A percentile compares a stretch with the other conserved stretches of the same genome.
These are phyloP conservation scores for Trichocomaceae sp. DNA, from an alignment of 2,329 filamentous ascomycete species.

Conservation along the genomic window DNA sequence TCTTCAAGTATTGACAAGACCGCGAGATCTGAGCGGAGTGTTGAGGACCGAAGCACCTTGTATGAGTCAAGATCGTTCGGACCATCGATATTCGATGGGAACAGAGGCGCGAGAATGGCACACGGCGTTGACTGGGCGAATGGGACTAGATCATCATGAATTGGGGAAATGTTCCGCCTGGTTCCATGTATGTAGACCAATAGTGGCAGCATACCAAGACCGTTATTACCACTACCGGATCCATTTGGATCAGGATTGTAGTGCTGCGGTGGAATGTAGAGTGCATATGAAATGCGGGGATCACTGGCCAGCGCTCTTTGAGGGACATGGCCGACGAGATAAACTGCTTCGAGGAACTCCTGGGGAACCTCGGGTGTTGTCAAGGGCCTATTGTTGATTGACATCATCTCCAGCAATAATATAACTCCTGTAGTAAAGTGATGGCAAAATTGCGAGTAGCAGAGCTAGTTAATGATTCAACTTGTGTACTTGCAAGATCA, in stretches of 20 bases:
- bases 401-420: too few species aligned
- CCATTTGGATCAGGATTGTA: too few species aligned
- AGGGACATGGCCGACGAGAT: slow-evolving; percentile 23
- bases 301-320: slow-evolving; percentile 17
- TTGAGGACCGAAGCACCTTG: slow-evolving; percentile 20
- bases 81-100: slow-evolving; percentile 25
- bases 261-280: slow-evolving; percentile 22
- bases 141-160: slow-evolving; percentile 12
- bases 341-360: slow-evolving; percentile 21
- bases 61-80: slow-evolving; percentile 26
- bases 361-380: background rate
- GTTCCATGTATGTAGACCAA: slow-evolving; percentile 28
- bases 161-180: slow-evolving; percentile 16
- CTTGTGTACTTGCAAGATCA: too few species aligned
- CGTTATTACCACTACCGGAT: too few species aligned
- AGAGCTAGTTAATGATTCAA: too few species aligned
- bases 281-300: slow-evolving; percentile 24
- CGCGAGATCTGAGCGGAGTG: slow-evolving; percentile 22
- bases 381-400: background rate
- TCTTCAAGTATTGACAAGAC: slow-evolving; percentile 27
- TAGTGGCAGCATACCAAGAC: slow-evolving; percentile 18
- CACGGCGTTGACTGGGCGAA: slow-evolving; percentile 23
- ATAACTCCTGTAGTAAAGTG: too few species aligned
- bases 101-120: slow-evolving; percentile 26
- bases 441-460: too few species aligned